Conservation (phyloP, 805 yeast genomes). For the Blastobotrys robertii region DNA sequence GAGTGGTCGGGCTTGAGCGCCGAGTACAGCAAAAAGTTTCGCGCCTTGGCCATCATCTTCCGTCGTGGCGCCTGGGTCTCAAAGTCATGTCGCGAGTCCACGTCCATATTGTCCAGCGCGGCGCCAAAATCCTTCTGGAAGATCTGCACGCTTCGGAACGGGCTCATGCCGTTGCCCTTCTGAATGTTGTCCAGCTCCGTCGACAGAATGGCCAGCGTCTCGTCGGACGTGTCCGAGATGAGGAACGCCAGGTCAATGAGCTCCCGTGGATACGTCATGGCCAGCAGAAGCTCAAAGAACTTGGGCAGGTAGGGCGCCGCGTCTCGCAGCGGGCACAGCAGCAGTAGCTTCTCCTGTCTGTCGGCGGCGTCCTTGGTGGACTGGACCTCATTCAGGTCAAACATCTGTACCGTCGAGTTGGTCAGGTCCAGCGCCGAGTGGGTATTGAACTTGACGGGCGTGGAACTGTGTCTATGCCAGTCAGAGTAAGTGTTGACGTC, state of each 20-base stretch:
- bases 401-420: slow-evolving; percentile 6
- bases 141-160: slow-evolving; percentile 70
- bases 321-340: slow-evolving; percentile 69
- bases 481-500: slow-evolving; percentile 15
- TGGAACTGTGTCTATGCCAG: slow-evolving; percentile 15
- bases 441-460: slow-evolving; percentile 16
- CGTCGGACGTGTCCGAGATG: slow-evolving; percentile 73
- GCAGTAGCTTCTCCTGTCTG: slow-evolving; percentile 50
- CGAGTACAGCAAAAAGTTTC: slow-evolving; percentile 75
- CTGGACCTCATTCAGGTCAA: slow-evolving; percentile 15
- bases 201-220: slow-evolving; percentile 60
- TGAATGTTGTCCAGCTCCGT: slow-evolving; percentile 63
- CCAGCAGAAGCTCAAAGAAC: slow-evolving; percentile 80
- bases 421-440: slow-evolving; percentile 7
- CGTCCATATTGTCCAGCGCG: slow-evolving; percentile 62
- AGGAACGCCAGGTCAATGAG: slow-evolving; percentile 64
- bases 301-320: slow-evolving; percentile 71
- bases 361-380: slow-evolving; percentile 12
- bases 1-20: slow-evolving; percentile 80
- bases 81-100: slow-evolving; percentile 78
- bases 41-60: slow-evolving; percentile 77
- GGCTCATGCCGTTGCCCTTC: slow-evolving; percentile 37
- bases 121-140: slow-evolving; percentile 90
- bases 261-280: slow-evolving; percentile 73
- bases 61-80: slow-evolving; percentile 86